Evolutionary conservation across 352 stramenopile genomes (phyloP).

Genomic region (Peronospora farinosa): DNA sequence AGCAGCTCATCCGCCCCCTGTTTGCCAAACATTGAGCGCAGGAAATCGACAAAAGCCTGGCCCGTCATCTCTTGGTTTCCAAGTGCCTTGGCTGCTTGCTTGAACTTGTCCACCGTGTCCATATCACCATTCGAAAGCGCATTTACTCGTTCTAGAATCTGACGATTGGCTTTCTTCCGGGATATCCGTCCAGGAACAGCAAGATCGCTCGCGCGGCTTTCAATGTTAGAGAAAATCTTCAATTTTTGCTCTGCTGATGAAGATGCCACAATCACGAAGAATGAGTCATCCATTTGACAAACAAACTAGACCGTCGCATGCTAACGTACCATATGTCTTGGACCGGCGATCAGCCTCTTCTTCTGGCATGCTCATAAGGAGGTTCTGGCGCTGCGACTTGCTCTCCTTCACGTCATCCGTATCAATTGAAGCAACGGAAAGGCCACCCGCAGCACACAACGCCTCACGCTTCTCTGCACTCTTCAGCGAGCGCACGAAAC

Average conservation of each 20-base stretch:
- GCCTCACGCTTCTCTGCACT: conserved; percentile 46
- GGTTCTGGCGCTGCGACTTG: conserved; percentile 14
- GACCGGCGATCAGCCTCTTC: conserved; percentile 20
- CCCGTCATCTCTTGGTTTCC: conserved; percentile 67
- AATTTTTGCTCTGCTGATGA: conserved; percentile 33
- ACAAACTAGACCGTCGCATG: neutral
- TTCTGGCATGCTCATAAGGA: conserved; percentile 13
- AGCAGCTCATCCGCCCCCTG: conserved; percentile 52
- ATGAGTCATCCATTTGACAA: conserved; percentile 5
- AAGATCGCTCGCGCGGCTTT: conserved; percentile 21
- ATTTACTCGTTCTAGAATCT: conserved; percentile 64
- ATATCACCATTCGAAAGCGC: conserved; percentile 43
- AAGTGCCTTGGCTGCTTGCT: conserved; percentile 59
- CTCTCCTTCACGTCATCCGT: conserved; percentile 17
- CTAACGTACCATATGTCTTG: conserved; percentile 38
- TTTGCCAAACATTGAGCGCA: conserved; percentile 53
- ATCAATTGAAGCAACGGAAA: conserved; percentile 23
- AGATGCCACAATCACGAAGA: conserved; percentile 7
- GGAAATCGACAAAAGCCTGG: conserved; percentile 51
- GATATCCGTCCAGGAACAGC: conserved; percentile 25
- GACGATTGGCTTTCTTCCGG: conserved; percentile 57
- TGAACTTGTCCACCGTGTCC: conserved; percentile 50
- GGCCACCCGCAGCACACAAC: conserved; percentile 30
- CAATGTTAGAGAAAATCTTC: conserved; percentile 26
- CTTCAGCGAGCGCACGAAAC: conserved; percentile 49